Conservation (phyloP, 2,329 filamentous ascomycete species). For the Microascus cirrosus region DNA sequence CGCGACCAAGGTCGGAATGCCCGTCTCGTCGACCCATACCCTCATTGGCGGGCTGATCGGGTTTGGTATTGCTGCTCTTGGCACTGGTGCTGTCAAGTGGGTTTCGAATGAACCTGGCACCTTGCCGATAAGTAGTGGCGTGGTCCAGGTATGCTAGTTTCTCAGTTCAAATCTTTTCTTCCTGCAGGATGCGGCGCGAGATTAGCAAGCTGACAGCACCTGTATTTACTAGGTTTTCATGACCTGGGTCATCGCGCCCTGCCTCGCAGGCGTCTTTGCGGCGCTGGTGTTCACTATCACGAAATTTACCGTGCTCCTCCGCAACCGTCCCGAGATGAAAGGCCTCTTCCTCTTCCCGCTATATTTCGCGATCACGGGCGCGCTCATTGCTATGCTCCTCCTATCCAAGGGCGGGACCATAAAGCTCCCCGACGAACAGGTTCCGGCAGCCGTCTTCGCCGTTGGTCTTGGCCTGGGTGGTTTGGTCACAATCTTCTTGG, state of each 20-base stretch:
- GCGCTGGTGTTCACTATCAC: slow-evolving; percentile 43
- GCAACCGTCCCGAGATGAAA: slow-evolving; percentile 38
- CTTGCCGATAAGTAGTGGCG: slow-evolving; percentile 30
- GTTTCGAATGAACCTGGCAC: slow-evolving; percentile 25
- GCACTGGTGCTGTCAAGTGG: slow-evolving; percentile 41
- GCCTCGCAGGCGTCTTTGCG: slow-evolving; percentile 39
- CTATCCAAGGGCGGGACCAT: slow-evolving; percentile 41
- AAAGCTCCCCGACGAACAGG: slow-evolving; percentile 32
- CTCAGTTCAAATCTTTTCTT: background rate
- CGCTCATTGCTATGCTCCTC: slow-evolving; percentile 48
- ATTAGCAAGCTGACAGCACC: background rate
- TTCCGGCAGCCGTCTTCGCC: slow-evolving; percentile 42
- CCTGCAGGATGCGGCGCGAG: background rate
- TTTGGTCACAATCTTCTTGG: slow-evolving; percentile 39
- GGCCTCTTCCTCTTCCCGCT: slow-evolving; percentile 41
- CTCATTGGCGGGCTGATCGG: slow-evolving; percentile 49
- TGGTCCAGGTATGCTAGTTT: slow-evolving; percentile 28
- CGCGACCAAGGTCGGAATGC: slow-evolving; percentile 41
- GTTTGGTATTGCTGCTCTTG: slow-evolving; percentile 44
- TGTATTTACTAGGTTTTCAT: slow-evolving; percentile 38
- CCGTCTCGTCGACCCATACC: slow-evolving; percentile 51
- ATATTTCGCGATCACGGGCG: slow-evolving; percentile 45
- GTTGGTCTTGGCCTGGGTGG: slow-evolving; percentile 35
- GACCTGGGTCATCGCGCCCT: slow-evolving; percentile 49
- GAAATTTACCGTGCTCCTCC: slow-evolving; percentile 44